A percentile compares a stretch with the other conserved stretches of the same genome.
Evolutionary conservation across 1,284 basidiomycete species (phyloP).

Genomic region (Sporisorium exsertum): DNA sequence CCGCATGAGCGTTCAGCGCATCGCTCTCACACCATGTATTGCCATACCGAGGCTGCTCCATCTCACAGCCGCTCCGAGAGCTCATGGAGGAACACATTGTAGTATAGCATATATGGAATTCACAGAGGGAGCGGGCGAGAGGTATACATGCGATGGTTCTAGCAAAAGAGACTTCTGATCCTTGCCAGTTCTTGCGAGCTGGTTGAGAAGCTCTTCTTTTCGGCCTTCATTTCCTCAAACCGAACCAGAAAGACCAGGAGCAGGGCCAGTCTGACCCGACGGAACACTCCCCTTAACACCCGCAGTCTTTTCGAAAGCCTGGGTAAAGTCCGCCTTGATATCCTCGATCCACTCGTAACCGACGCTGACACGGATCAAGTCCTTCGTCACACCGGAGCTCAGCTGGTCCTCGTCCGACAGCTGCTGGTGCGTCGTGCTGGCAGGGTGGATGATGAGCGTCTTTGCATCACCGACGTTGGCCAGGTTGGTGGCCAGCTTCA

Average conservation of each 20-base stretch:
- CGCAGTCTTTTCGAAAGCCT: slow-evolving; percentile 71
- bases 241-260: slow-evolving; percentile 55
- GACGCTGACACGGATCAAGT: slow-evolving; percentile 81
- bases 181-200: not conserved
- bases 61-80: too few species aligned
- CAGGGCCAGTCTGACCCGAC: slow-evolving; percentile 46
- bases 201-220: slow-evolving; percentile 20
- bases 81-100: not conserved
- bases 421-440: slow-evolving; percentile 85
- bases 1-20: too few species aligned
- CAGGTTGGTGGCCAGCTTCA: slow-evolving; percentile 75
- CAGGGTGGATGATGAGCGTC: slow-evolving; percentile 75
- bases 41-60: too few species aligned
- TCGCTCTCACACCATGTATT: too few species aligned
- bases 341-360: slow-evolving; percentile 84
- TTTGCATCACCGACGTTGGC: slow-evolving; percentile 66
- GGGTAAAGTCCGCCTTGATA: slow-evolving; percentile 82
- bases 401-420: slow-evolving; percentile 78
- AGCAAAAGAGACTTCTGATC: not conserved
- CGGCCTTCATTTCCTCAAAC: slow-evolving; percentile 18
- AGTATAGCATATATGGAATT: not conserved
- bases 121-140: not conserved
- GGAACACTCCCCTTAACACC: slow-evolving; percentile 46
- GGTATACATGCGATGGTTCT: slow-evolving; percentile 9
- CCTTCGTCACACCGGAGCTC: slow-evolving; percentile 80